Base-by-base conservation (phyloP, 2,329 filamentous ascomycete species). In the Corinectria fuckeliana region DNA sequence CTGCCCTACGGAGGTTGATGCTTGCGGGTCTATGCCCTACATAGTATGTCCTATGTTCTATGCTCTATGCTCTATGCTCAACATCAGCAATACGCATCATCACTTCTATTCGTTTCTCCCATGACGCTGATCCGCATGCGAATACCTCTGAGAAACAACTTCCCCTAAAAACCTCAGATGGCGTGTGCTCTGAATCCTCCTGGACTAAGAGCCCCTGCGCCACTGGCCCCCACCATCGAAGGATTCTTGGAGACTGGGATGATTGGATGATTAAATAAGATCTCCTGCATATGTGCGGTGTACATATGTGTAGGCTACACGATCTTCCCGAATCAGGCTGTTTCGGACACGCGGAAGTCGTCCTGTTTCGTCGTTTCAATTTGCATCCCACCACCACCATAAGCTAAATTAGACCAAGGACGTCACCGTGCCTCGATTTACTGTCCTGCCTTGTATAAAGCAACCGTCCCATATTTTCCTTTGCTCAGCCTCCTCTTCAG, bases 341-440 rank as follows among this genome's bases (percentile, higher is more conserved):
- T 36, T 58, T 50, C 34, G 28, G 50, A 58, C 53, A 54, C 56
- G 34, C 28, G 9, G 45, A 42, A 18, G n/a, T 21, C 21, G 8
- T 23, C 56, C 44, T 53, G 21, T 45, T 50, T 36, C 56, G 6
- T 44, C 28, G 45, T 45, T 50, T 57, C 54, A 54, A 57, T 57
- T 32, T 32, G 16, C 21, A 42, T 42, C 20, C 13, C n/a, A 20
- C 56, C 48, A 28, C 16, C 20, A 48, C 44, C 41, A 25, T 41
- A 26, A 14, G 48, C 11, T n/a, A 9, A 7, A 42, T 49, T 23
- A 38, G n/a, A 5, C 28, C 36, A 20, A 9, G 9, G 18, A 20
- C 16, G 16, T 42, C 49, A 44, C 18, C 36, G 6, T n/a, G 20
- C 26, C 38, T 18, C 5, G 21, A 20, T 30, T n/a, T n/a, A n/a